These are phyloP conservation scores for Diaporthe humulicola DNA, from an alignment of 2,329 filamentous ascomycete species.

Conservation along the genomic window DNA sequence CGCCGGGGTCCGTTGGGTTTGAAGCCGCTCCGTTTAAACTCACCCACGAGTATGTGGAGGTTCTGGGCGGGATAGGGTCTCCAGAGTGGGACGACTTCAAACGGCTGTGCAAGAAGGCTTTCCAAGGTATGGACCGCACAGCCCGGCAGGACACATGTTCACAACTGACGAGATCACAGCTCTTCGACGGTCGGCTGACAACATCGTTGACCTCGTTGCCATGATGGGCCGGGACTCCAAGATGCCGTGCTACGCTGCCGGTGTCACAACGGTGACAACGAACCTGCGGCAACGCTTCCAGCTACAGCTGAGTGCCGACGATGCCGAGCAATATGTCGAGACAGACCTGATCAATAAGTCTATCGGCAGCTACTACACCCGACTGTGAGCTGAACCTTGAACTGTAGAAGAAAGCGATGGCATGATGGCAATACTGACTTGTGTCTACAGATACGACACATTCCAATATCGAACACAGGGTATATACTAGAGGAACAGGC, in stretches of 20 bases:
- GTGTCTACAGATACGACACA: slow-evolving; percentile 76
- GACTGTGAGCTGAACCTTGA: slow-evolving; percentile 71
- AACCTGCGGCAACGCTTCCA: slow-evolving; percentile 82
- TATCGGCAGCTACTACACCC: slow-evolving; percentile 87
- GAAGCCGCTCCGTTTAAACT: slow-evolving; percentile 90
- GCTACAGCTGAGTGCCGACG: slow-evolving; percentile 84
- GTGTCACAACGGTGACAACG: slow-evolving; percentile 77
- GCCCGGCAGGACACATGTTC: neutral
- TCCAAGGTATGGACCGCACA: slow-evolving; percentile 71
- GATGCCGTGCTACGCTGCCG: slow-evolving; percentile 86
- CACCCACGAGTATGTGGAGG: slow-evolving; percentile 85
- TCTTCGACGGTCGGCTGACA: slow-evolving; percentile 81
- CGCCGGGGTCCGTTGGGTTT: slow-evolving; percentile 85
- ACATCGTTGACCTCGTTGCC: slow-evolving; percentile 84
- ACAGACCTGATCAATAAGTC: slow-evolving; percentile 84
- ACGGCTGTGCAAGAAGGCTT: slow-evolving; percentile 83
- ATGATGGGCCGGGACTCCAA: slow-evolving; percentile 88
- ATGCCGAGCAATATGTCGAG: slow-evolving; percentile 86
- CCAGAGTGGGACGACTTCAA: slow-evolving; percentile 82
- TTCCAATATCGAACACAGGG: slow-evolving; percentile 91
- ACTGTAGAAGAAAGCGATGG: no score
- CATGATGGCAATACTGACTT: slow-evolving; percentile 24
- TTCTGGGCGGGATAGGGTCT: slow-evolving; percentile 80
- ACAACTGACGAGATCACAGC: slow-evolving; percentile 60
- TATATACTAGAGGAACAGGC: slow-evolving; percentile 74